phyloP scores from a whole-genome alignment of 805 yeast species.

The Kodamaea jinghongensis region DNA sequence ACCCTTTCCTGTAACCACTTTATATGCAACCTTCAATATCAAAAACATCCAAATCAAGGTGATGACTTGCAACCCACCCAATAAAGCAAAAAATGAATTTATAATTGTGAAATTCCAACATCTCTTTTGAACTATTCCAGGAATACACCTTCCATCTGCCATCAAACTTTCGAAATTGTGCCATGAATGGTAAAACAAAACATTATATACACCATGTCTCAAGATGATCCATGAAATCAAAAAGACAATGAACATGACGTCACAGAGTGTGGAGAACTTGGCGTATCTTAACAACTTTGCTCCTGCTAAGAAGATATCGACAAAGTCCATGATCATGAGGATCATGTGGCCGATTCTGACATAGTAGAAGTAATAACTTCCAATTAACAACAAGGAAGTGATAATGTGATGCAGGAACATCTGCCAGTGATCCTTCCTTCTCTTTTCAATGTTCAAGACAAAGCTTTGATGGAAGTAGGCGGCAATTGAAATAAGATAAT shows the following conservation, averaged over 20 bases:
- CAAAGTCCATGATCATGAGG: slow-evolving; percentile 77
- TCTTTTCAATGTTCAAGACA: slow-evolving; percentile 72
- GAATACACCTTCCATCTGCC: slow-evolving; percentile 39
- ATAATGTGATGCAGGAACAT: slow-evolving; percentile 89
- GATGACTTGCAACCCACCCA: slow-evolving; percentile 65
- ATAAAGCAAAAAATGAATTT: slow-evolving; percentile 49
- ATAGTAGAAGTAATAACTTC: slow-evolving; percentile 72
- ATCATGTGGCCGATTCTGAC: slow-evolving; percentile 78
- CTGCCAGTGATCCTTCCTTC: slow-evolving; percentile 78
- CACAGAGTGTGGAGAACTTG: slow-evolving; percentile 60
- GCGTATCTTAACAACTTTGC: slow-evolving; percentile 80
- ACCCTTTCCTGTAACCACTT: slow-evolving; percentile 65
- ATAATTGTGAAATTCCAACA: slow-evolving; percentile 52
- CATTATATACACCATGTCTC: slow-evolving; percentile 74
- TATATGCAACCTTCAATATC: slow-evolving; percentile 66
- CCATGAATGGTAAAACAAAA: slow-evolving; percentile 59
- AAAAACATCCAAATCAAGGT: slow-evolving; percentile 72
- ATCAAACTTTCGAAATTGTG: slow-evolving; percentile 40
- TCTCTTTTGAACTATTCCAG: slow-evolving; percentile 33
- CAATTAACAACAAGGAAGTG: slow-evolving; percentile 62
- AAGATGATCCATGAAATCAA: slow-evolving; percentile 65
- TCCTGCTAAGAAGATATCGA: slow-evolving; percentile 64
- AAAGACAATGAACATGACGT: slow-evolving; percentile 64
- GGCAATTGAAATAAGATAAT: slow-evolving; percentile 70
- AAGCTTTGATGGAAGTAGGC: slow-evolving; percentile 80